Evolutionary conservation across 306 rosid species (phyloP), one percentile per base, ranked within the genome.

Genomic region (Adenanthera pavonina): DNA sequence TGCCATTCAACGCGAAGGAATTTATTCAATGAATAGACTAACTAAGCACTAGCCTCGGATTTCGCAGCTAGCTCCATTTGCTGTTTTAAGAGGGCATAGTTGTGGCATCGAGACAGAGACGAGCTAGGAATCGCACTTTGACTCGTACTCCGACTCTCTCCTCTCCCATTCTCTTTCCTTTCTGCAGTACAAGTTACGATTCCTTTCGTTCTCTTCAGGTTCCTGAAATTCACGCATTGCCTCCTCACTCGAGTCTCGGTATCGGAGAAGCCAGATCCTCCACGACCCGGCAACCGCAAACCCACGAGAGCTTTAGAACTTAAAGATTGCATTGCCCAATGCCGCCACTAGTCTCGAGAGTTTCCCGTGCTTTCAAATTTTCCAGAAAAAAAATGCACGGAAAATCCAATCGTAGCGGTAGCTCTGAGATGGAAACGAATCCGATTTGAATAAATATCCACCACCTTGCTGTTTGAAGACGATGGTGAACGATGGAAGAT

Each of bases 1-100:
- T 40, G 72, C 15, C 49, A 40, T 17, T 9, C 20, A 19, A 16
- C 8, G 13, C 48, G 6, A 66, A 66, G 30, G 30, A 64, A 35
- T 35, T 35, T 8, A 38, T n/a, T 20, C 74, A 46, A 44, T 12
- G 43, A 30, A 7, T 48, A 71, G 53, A 11, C 4, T 0, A 70
- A 16, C 34, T 3, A 15, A 71, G 38, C 38, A 56, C 56, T 6
- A 38, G 93, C 99, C 99, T 95, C 99, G 0, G 97, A 89, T 87
- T 92, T 91, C 25, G 97, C 92, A 35, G 98, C 99, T 3, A 92
- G 92, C 78, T 95, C 94, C 97, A 95, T 87, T 82, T 91, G 90
- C 78, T 91, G 97, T 86, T 95, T 95, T 74, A 95, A 76, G 62
- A 93, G 83, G 3, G 97, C 99, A 43, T 94, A 92, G 36, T 96